Evolutionary conservation across 495 filamentous ascomycete species (phyloP).

Genomic region (Achaetomiella virescens): DNA sequence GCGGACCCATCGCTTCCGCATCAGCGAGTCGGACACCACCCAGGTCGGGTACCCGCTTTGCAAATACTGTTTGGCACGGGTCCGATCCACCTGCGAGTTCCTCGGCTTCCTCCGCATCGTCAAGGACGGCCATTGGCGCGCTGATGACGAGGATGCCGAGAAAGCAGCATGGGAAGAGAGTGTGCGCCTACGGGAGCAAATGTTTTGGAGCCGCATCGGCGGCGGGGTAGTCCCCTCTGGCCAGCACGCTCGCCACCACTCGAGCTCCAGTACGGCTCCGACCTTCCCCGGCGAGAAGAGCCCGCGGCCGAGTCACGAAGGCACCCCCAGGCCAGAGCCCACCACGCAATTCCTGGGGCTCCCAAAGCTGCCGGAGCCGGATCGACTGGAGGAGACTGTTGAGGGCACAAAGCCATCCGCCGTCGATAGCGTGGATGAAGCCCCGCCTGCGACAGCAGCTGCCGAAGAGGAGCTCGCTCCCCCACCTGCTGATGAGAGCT

Average conservation of each 20-base stretch:
- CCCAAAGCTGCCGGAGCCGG: background rate
- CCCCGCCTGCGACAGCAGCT: background rate
- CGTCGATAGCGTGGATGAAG: background rate
- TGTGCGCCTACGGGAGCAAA: conserved; percentile 77
- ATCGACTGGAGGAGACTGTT: background rate
- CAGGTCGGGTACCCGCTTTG: conserved; percentile 84
- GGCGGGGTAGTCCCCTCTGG: conserved; percentile 70
- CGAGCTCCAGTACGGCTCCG: conserved; percentile 17
- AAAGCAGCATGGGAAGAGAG: conserved; percentile 90
- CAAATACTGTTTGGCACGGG: conserved; percentile 73
- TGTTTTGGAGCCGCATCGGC: conserved; percentile 93
- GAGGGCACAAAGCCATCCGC: background rate
- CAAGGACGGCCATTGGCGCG: conserved; percentile 80
- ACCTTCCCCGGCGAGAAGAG: conserved; percentile 25
- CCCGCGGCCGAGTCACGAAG: conserved; percentile 26
- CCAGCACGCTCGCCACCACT: conserved; percentile 16
- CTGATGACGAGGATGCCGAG: conserved; percentile 69
- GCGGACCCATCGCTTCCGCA: conserved; percentile 82
- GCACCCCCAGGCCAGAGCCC: background rate
- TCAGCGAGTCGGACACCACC: conserved; percentile 74
- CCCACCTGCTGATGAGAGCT: background rate
- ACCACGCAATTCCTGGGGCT: conserved; percentile 1
- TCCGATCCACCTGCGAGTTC: conserved; percentile 86
- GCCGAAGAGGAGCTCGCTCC: background rate
- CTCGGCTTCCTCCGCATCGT: conserved; percentile 83